Evolutionary conservation across 805 yeast genomes (phyloP).

Genomic region (Suhomyces pyralidae): DNA sequence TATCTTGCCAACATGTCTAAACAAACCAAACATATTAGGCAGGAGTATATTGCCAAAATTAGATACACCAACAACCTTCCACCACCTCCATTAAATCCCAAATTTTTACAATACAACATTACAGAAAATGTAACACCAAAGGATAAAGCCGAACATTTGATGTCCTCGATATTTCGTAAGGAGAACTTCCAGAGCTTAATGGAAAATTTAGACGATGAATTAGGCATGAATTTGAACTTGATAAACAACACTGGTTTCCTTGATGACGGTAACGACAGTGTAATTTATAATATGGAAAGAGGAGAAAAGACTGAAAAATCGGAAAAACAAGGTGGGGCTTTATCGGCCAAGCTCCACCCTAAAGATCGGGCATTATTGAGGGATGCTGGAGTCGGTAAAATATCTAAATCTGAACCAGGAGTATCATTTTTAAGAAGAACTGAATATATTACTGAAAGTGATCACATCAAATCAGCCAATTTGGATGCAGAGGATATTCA

Average conservation of each 20-base stretch:
- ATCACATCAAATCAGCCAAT: slow-evolving; percentile 23
- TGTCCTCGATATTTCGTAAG: slow-evolving; percentile 70
- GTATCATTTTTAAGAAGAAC: slow-evolving; percentile 91
- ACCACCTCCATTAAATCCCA: slow-evolving; percentile 91
- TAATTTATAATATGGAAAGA: slow-evolving; percentile 28
- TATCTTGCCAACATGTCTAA: slow-evolving; percentile 1
- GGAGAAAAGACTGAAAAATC: slow-evolving; percentile 2
- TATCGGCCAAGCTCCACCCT: slow-evolving; percentile 55
- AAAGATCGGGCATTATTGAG: slow-evolving; percentile 71
- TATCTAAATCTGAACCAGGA: slow-evolving; percentile 44
- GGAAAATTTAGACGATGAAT: slow-evolving; percentile 51
- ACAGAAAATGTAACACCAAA: slow-evolving; percentile 35
- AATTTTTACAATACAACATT: slow-evolving; percentile 57
- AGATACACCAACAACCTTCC: slow-evolving; percentile 86
- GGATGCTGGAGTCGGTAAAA: slow-evolving; percentile 63
- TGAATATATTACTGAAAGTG: slow-evolving; percentile 78
- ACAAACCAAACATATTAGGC: slow-evolving; percentile 45
- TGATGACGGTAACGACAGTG: slow-evolving; percentile 53
- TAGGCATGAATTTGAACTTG: slow-evolving; percentile 78
- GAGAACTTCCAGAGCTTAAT: slow-evolving; percentile 67
- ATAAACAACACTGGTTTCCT: slow-evolving; percentile 63
- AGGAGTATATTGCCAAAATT: slow-evolving; percentile 76
- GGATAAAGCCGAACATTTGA: slow-evolving; percentile 45
- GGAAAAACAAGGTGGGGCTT: slow-evolving; percentile 14
- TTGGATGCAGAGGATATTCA: slow-evolving; percentile 24